Evolutionary conservation across 2,329 filamentous ascomycete species (phyloP).

Genomic region (Claviceps purpurea): DNA sequence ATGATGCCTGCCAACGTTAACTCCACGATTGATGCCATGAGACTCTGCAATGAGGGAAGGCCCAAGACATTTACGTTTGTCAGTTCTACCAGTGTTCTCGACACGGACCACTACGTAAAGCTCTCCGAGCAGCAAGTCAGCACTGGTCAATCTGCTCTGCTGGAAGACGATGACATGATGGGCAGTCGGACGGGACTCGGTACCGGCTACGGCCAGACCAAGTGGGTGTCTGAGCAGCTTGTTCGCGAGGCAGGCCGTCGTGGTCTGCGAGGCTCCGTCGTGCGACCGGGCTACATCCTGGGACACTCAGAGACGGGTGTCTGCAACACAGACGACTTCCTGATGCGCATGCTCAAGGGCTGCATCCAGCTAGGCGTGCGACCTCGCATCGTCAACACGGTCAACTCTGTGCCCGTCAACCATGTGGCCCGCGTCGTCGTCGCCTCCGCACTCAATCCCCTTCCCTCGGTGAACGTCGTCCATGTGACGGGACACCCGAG

Average conservation of each 20-base stretch:
- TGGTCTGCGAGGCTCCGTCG: constrained; percentile 61
- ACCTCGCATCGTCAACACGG: constrained; percentile 69
- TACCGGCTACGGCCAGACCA: constrained; percentile 83
- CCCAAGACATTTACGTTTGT: constrained; percentile 70
- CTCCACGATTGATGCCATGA: constrained; percentile 64
- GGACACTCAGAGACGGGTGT: constrained; percentile 59
- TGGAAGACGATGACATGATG: constrained; percentile 64
- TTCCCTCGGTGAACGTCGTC: constrained; percentile 42
- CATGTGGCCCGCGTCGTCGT: constrained; percentile 74
- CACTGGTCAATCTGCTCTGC: constrained; percentile 50
- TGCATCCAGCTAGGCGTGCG: constrained; percentile 65
- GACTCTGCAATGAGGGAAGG: constrained; percentile 62
- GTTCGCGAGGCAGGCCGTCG: constrained; percentile 65
- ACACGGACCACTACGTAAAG: constrained; percentile 67
- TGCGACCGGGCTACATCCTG: constrained; percentile 76
- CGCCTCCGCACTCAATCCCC: constrained; percentile 53
- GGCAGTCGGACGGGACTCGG: constrained; percentile 65
- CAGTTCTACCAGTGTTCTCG: constrained; percentile 64
- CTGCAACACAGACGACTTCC: constrained; percentile 77
- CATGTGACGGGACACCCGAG: constrained; percentile 63
- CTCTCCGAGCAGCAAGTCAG: constrained; percentile 41
- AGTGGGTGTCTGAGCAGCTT: constrained; percentile 62
- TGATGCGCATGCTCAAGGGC: constrained; percentile 76
- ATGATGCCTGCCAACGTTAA: constrained; percentile 65
- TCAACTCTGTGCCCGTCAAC: constrained; percentile 80